Conservation (phyloP, 73 alveolate species). For the Symbiodinium natans region DNA sequence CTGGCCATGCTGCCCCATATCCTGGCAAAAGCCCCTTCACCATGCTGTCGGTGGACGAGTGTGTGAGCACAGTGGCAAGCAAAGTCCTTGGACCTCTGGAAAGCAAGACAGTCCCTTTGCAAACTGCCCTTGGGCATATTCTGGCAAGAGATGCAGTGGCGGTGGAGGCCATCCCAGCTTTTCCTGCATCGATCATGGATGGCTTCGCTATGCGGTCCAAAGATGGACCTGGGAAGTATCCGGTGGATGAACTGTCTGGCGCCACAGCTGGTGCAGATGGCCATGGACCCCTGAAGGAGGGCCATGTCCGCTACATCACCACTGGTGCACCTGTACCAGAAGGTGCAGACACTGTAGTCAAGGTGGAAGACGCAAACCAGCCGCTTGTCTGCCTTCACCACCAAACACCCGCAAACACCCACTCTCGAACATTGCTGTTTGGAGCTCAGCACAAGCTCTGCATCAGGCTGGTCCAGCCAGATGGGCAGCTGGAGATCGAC, state of each 20-base stretch:
- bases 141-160: conserved; percentile 36
- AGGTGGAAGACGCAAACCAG: conserved; percentile 95
- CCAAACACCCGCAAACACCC: background rate
- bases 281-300: background rate
- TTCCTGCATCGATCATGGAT: conserved; percentile 88
- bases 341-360: conserved; percentile 96
- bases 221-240: conserved; percentile 31
- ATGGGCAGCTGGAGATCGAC: conserved; percentile 28
- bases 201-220: conserved; percentile 71
- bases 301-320: conserved; percentile 95
- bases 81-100: conserved; percentile 65
- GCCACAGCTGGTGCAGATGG: conserved; percentile 46
- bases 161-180: conserved; percentile 52
- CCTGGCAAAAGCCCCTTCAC: conserved; percentile 74
- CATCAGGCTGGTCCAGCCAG: background rate
- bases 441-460: background rate
- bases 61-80: conserved; percentile 35
- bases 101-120: background rate
- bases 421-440: background rate
- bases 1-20: conserved; percentile 39
- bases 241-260: background rate
- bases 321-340: conserved; percentile 97
- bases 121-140: conserved; percentile 35
- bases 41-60: conserved; percentile 87
- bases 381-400: background rate